Conservation (phyloP, 176 grass and related monocot species). For the barley (Hordeum vulgare) region DNA sequence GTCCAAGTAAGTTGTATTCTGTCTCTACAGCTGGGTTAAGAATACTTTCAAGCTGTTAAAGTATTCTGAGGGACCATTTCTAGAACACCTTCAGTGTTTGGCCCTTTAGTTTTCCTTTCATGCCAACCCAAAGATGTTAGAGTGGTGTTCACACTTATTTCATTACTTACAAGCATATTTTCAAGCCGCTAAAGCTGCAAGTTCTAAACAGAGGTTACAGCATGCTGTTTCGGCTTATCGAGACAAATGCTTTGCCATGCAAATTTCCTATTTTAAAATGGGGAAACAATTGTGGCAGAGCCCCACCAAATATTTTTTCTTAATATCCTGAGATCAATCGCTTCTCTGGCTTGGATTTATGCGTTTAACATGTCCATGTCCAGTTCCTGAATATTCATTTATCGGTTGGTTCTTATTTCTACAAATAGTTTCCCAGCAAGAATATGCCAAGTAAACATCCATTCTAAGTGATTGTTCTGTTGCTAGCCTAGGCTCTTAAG, state of each 20-base stretch:
- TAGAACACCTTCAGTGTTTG: neutral
- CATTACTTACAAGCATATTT: neutral
- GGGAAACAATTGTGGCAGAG: neutral
- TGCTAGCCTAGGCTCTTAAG: neutral
- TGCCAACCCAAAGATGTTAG: neutral
- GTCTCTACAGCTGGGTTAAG: neutral
- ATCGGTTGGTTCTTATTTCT: neutral
- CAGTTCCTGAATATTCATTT: neutral
- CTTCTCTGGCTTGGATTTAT: neutral
- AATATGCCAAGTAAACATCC: neutral
- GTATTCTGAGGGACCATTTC: neutral
- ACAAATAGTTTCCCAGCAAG: neutral
- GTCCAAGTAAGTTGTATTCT: conserved; percentile 54
- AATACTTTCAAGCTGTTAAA: neutral
- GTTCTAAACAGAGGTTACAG: neutral
- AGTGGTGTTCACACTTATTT: neutral
- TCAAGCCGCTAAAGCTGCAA: neutral
- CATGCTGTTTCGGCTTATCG: neutral
- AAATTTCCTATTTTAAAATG: neutral
- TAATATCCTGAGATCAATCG: neutral
- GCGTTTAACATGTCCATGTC: neutral
- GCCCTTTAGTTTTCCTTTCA: neutral
- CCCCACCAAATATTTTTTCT: neutral
- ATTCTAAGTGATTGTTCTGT: neutral
- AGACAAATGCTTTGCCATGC: neutral